phyloP scores from a whole-genome alignment of 495 filamentous ascomycete genomes.

The Pseudevernia furfuracea region DNA sequence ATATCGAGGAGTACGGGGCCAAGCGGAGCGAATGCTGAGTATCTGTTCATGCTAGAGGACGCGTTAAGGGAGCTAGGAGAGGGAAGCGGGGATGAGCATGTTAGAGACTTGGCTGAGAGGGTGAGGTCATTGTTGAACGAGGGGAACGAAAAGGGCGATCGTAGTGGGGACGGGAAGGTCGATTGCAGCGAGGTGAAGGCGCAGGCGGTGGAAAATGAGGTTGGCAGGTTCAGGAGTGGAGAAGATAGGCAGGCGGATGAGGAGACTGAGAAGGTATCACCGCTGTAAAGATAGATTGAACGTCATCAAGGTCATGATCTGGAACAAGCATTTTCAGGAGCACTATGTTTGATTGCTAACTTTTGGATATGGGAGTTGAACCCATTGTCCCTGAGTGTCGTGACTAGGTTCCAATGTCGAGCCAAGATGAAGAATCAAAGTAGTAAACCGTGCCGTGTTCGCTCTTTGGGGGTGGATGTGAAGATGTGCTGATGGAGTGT shows the following conservation, averaged over 20 bases:
- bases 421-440: neutral
- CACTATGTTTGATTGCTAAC: slow-evolving; percentile 2
- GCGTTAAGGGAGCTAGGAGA: slow-evolving; percentile 71
- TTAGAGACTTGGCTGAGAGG: slow-evolving; percentile 47
- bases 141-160: slow-evolving; percentile 30
- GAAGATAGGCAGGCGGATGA: slow-evolving; percentile 29
- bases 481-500: neutral
- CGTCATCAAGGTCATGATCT: neutral
- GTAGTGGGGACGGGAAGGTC: neutral
- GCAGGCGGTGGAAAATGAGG: slow-evolving; percentile 33
- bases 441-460: neutral
- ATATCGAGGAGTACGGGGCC: slow-evolving; percentile 71
- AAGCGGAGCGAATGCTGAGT: slow-evolving; percentile 87
- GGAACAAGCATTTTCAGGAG: neutral
- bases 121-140: slow-evolving; percentile 39
- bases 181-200: slow-evolving; percentile 1
- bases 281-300: neutral
- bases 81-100: slow-evolving; percentile 71
- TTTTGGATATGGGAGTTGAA: neutral
- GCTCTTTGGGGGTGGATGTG: neutral
- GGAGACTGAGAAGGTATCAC: slow-evolving; percentile 23
- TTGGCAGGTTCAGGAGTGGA: slow-evolving; percentile 25
- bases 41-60: slow-evolving; percentile 74
- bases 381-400: neutral
- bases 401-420: neutral